Percentiles rank a stretch among this genome's conserved stretches.
phyloP scores from a whole-genome alignment of 129 eudicot genomes.

The Pulicaria dysenterica region DNA sequence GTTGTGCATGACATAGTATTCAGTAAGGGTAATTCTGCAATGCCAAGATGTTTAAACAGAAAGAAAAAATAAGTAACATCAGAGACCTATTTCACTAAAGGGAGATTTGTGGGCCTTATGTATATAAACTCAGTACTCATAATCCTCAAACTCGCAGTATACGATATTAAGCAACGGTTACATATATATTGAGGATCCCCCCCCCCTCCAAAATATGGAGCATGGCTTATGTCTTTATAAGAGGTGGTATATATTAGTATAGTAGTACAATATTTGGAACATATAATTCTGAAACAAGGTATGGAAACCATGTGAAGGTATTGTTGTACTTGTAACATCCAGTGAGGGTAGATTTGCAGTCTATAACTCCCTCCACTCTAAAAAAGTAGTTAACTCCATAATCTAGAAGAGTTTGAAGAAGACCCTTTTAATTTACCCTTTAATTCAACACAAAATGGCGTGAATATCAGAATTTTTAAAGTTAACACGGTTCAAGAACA shows the following conservation, averaged over 20 bases:
- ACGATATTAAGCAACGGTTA: too few relatives aligned
- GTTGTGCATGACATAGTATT: neutral
- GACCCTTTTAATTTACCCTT: too few relatives aligned
- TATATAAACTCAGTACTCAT: slow-evolving; percentile 5
- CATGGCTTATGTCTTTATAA: neutral
- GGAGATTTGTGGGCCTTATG: neutral
- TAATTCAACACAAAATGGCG: too few relatives aligned
- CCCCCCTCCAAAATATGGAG: neutral
- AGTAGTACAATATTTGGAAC: neutral
- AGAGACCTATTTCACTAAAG: neutral
- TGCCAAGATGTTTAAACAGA: neutral
- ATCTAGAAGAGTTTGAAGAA: too few relatives aligned
- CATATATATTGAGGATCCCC: too few relatives aligned
- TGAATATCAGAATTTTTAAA: neutral
- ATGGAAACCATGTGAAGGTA: too few relatives aligned
- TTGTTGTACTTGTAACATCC: too few relatives aligned
- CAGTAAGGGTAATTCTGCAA: neutral
- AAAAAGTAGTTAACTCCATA: too few relatives aligned
- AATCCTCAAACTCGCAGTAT: too few relatives aligned
- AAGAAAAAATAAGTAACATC: neutral
- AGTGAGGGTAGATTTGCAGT: too few relatives aligned
- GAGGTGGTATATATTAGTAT: neutral
- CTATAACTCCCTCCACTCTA: too few relatives aligned
- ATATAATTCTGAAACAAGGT: neutral
- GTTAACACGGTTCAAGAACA: neutral